Percentiles rank a stretch among this genome's conserved stretches.
Conservation (phyloP, 73 alveolate genomes). For the Blepharisma stoltei region DNA sequence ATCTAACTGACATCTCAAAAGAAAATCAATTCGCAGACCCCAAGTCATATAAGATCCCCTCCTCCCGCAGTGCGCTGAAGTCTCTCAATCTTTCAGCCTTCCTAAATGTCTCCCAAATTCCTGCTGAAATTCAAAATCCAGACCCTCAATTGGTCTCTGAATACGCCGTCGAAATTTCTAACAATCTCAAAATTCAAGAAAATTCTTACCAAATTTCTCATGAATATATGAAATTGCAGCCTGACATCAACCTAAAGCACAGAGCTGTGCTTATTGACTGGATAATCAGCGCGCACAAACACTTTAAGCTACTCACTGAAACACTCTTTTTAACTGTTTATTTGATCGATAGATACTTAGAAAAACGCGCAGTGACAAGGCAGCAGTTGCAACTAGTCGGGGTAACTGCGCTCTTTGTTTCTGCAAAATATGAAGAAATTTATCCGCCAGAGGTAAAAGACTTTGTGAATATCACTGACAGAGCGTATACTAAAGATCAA, state of each 20-base stretch:
- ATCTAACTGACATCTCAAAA: no score
- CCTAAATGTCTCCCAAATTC: no score
- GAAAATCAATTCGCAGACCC: no score
- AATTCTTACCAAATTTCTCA: slow-evolving; percentile 37
- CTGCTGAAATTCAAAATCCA: neutral
- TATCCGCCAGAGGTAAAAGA: slow-evolving; percentile 95
- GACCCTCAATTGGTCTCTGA: slow-evolving; percentile 54
- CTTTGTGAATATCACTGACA: slow-evolving; percentile 90
- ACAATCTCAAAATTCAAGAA: slow-evolving; percentile 30
- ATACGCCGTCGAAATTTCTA: slow-evolving; percentile 45
- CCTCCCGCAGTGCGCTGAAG: no score
- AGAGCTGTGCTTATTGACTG: slow-evolving; percentile 69
- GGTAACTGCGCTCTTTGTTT: slow-evolving; percentile 67
- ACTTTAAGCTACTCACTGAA: slow-evolving; percentile 59
- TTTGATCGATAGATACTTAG: slow-evolving; percentile 67
- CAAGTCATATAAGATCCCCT: no score
- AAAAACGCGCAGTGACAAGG: slow-evolving; percentile 43
- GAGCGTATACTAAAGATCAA: slow-evolving; percentile 89
- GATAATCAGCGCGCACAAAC: slow-evolving; percentile 69
- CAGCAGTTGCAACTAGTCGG: slow-evolving; percentile 75
- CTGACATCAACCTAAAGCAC: slow-evolving; percentile 7
- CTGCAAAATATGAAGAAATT: slow-evolving; percentile 71
- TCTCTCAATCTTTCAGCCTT: no score
- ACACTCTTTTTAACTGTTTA: slow-evolving; percentile 63
- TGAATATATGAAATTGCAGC: neutral